Evolutionary conservation across 1,284 basidiomycete genomes (phyloP).

Genomic region (Ustilago vetiveriae): DNA sequence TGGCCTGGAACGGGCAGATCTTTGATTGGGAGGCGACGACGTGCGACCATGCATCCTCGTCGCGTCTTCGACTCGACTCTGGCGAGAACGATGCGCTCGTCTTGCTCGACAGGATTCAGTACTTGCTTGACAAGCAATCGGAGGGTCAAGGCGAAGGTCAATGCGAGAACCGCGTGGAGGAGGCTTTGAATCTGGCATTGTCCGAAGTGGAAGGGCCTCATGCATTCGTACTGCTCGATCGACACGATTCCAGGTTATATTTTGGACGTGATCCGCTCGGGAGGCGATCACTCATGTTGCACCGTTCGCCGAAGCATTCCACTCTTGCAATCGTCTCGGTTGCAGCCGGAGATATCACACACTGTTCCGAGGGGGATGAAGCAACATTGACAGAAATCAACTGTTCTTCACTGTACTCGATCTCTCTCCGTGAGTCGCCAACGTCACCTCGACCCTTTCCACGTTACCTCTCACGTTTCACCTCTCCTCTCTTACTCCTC

Average conservation of each 20-base stretch:
- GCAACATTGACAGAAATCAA: conserved; percentile 72
- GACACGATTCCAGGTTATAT: conserved; percentile 70
- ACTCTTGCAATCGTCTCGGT: conserved; percentile 76
- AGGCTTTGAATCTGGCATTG: conserved; percentile 15
- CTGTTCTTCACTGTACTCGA: conserved; percentile 73
- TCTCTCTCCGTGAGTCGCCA: conserved; percentile 69
- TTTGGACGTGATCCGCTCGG: conserved; percentile 91
- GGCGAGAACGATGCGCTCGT: conserved; percentile 49
- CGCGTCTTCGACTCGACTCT: conserved; percentile 11
- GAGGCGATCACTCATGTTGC: conserved; percentile 82
- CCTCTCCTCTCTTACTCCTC: conserved; percentile 14
- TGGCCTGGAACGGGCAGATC: conserved; percentile 65
- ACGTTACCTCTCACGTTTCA: conserved; percentile 9
- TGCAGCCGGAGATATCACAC: conserved; percentile 71
- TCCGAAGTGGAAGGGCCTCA: conserved; percentile 58
- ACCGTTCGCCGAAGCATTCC: conserved; percentile 70
- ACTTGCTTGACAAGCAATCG: conserved; percentile 1
- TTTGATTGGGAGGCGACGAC: conserved; percentile 36
- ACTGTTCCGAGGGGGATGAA: conserved; percentile 35
- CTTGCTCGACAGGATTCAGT: conserved; percentile 37
- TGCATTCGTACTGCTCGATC: conserved; percentile 58
- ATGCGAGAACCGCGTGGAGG: not conserved
- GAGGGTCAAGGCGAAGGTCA: not conserved
- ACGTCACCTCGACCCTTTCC: not conserved
- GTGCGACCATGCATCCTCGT: conserved; percentile 6